Evolutionary conservation across 805 yeast species (phyloP).

Genomic region (Tetrapisispora namnaoensis): DNA sequence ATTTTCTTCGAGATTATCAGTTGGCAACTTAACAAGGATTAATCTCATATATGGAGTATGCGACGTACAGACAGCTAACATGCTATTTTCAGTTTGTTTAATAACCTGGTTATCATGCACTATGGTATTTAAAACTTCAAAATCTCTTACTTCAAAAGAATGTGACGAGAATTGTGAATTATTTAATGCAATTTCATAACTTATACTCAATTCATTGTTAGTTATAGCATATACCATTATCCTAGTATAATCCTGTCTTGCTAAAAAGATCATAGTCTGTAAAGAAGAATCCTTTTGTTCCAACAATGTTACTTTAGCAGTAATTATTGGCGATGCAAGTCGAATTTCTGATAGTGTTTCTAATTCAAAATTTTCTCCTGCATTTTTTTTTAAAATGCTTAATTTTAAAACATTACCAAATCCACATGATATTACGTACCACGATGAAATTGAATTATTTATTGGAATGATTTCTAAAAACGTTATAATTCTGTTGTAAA

Average conservation of each 20-base stretch:
- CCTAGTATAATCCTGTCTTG: constrained; percentile 52
- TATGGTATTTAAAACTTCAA: constrained; percentile 7
- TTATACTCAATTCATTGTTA: constrained; percentile 23
- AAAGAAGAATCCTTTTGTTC: constrained; percentile 10
- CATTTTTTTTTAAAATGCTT: constrained; percentile 4
- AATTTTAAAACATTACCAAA: constrained; percentile 43
- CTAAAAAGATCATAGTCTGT: constrained; percentile 39
- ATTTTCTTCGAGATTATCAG: background rate
- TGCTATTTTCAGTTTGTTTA: constrained; percentile 4
- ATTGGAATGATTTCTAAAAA: constrained; percentile 22
- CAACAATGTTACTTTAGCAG: constrained; percentile 33
- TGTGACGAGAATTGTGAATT: constrained; percentile 63
- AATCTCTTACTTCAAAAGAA: constrained; percentile 36
- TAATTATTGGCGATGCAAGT: constrained; percentile 42
- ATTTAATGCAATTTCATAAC: constrained; percentile 48
- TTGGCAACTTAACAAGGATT: constrained; percentile 42
- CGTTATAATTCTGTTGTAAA: constrained; percentile 34
- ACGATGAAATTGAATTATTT: constrained; percentile 9
- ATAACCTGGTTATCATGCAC: background rate
- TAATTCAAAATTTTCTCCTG: background rate
- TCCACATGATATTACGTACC: constrained; percentile 45
- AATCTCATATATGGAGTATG: constrained; percentile 71
- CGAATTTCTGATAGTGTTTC: constrained; percentile 22
- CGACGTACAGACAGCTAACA: constrained; percentile 58
- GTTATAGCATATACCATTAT: constrained; percentile 34